Percentiles rank a stretch among this genome's conserved stretches.
These are phyloP conservation scores for Piloderma croceum DNA, from an alignment of 768 basidiomycete species.

Conservation along the genomic window DNA sequence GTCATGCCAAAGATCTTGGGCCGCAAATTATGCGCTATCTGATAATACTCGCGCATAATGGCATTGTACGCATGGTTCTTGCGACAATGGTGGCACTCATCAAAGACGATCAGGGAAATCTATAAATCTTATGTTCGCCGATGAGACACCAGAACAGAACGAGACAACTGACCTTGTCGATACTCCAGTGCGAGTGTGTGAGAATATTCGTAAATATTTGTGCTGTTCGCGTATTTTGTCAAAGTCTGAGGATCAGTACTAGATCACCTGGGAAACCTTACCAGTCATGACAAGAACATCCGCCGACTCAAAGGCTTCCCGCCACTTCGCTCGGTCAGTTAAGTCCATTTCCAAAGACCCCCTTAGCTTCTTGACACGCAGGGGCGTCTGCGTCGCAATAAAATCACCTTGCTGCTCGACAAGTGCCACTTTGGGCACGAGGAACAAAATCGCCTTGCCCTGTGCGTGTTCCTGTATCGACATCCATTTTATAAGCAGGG, in stretches of 20 bases:
- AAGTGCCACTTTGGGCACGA: slow-evolving; percentile 81
- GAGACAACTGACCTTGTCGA: slow-evolving; percentile 45
- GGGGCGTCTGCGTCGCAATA: slow-evolving; percentile 54
- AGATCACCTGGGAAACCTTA: slow-evolving; percentile 24
- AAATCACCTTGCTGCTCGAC: slow-evolving; percentile 79
- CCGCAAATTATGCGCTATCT: slow-evolving; percentile 24
- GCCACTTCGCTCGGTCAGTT: slow-evolving; percentile 63
- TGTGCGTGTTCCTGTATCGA: slow-evolving; percentile 42
- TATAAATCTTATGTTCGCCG: slow-evolving; percentile 15
- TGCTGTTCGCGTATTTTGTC: slow-evolving; percentile 35
- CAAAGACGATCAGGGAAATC: slow-evolving; percentile 54
- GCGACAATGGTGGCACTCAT: slow-evolving; percentile 53
- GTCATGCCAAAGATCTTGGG: slow-evolving; percentile 94
- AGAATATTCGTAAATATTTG: slow-evolving; percentile 79
- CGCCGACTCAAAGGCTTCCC: slow-evolving; percentile 48
- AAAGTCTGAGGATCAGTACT: not conserved
- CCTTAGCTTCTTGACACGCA: slow-evolving; percentile 63
- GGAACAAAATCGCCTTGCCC: slow-evolving; percentile 66
- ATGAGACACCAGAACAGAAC: not conserved
- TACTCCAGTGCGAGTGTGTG: slow-evolving; percentile 75
- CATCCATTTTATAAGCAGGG: slow-evolving; percentile 71
- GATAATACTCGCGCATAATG: slow-evolving; percentile 55
- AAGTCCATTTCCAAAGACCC: slow-evolving; percentile 70
- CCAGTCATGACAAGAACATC: slow-evolving; percentile 88
- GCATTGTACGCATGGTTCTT: slow-evolving; percentile 55